Evolutionary conservation across 2,329 filamentous ascomycete genomes (phyloP), one percentile per base, ranked within the genome.

Genomic region (Alternaria burnsii): DNA sequence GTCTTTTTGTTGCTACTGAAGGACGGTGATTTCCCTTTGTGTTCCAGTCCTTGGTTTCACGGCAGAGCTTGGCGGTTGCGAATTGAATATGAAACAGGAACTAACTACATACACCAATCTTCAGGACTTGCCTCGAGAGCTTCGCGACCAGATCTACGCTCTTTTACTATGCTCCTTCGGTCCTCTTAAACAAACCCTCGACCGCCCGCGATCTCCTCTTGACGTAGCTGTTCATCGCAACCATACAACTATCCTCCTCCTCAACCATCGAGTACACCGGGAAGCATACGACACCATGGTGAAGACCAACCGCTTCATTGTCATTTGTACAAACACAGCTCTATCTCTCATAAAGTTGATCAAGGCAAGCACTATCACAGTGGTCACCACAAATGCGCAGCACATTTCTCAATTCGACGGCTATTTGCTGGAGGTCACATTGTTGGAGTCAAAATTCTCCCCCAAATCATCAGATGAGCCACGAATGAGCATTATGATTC

Each of bases 131-230:
- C 20, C 47, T 10, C 20, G 32, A n/a, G 47, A 51, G 18, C 32
- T 36, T 32, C 32, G 47, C 47, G 38, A 38, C 26, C 30, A 51
- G 14, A 12, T 51, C n/a, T 51, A 51, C 22, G 7, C 30, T 38
- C 5, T 16, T 8, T 18, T 51, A 9, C 32, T 51, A 18, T 51
- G 47, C 16, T 38, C 47, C 6, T 51, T 36, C 22, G 14, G 30
- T 1, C 2, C 0, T 4, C 30, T 32, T 2, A 30, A 38, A 36
- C 32, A 16, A n/a, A 12, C 0, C 5, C 14, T 5, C 0, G 1
- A 0, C 12, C 28, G 30, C 1, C 2, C 8, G 26, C 0, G 0
- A 0, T 1, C 18, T 14, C 12, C 18, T 22, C 30, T 51, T 38
- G 20, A 8, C 12, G n/a, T 30, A 36, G 22, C 0, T 14, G 30